Percentiles rank a stretch among this genome's conserved stretches.
Evolutionary conservation across 2,329 filamentous ascomycete species (phyloP).

Genomic region (Cladobotryum protrusum): DNA sequence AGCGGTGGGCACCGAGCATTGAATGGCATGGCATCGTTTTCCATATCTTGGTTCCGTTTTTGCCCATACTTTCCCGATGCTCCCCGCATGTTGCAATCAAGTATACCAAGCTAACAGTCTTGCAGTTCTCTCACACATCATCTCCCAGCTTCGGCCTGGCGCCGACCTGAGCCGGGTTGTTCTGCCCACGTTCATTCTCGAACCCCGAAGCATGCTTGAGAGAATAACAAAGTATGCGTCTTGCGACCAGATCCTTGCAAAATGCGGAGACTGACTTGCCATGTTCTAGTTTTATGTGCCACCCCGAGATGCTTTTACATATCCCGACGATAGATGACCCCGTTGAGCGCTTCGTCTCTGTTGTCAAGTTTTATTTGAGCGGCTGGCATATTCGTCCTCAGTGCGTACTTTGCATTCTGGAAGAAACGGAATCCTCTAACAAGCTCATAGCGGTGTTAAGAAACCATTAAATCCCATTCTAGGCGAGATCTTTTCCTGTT

Average conservation of each 20-base stretch:
- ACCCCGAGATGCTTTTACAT: constrained; percentile 88
- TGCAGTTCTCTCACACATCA: constrained; percentile 89
- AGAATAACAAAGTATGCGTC: constrained; percentile 86
- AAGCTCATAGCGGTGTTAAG: constrained; percentile 72
- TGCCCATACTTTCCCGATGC: constrained; percentile 7
- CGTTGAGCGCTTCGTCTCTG: constrained; percentile 80
- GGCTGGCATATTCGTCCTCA: constrained; percentile 98
- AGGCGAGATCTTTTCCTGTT: constrained; percentile 89
- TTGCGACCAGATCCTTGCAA: not conserved
- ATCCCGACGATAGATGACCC: constrained; percentile 87
- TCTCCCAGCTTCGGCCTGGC: constrained; percentile 90
- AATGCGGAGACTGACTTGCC: constrained; percentile 1
- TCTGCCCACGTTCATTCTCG: constrained; percentile 93
- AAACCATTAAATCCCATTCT: constrained; percentile 96
- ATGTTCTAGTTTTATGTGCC: constrained; percentile 84
- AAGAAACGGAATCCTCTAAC: constrained; percentile 16
- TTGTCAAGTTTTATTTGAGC: constrained; percentile 96
- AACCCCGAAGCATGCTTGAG: constrained; percentile 96
- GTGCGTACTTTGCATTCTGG: constrained; percentile 47
- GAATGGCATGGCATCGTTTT: not conserved
- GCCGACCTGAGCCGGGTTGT: constrained; percentile 93
- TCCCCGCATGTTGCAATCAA: not conserved
- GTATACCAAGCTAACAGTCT: constrained; percentile 1
- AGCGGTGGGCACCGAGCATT: constrained; percentile 1
- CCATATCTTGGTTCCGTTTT: not conserved